Evolutionary conservation across 2,329 filamentous ascomycete species (phyloP).

Genomic region (Drechslerella coelobrocha): DNA sequence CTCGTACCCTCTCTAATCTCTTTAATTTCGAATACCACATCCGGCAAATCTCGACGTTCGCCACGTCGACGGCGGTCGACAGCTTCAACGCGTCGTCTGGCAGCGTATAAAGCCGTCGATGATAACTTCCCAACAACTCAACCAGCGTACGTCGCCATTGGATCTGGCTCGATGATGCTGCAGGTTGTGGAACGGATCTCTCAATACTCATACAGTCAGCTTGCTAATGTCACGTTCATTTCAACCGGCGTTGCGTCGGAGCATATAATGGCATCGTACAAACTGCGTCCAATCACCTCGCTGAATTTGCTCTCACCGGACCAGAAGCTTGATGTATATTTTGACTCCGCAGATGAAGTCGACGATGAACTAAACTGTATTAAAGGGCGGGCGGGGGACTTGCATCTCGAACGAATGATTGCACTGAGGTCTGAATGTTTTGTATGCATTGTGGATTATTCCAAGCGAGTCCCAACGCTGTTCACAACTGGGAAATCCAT

Average conservation of each 20-base stretch:
- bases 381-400: slow-evolving; percentile 68
- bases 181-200: slow-evolving; percentile 35
- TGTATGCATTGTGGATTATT: slow-evolving; percentile 35
- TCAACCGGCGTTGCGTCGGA: slow-evolving; percentile 40
- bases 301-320: slow-evolving; percentile 57
- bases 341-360: slow-evolving; percentile 96
- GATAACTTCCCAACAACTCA: slow-evolving; percentile 32
- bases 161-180: slow-evolving; percentile 30
- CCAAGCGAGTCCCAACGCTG: slow-evolving; percentile 34
- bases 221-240: slow-evolving; percentile 35
- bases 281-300: slow-evolving; percentile 30
- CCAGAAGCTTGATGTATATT: slow-evolving; percentile 79
- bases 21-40: slow-evolving; percentile 14
- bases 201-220: slow-evolving; percentile 18
- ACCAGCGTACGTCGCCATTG: slow-evolving; percentile 44
- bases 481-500: slow-evolving; percentile 31
- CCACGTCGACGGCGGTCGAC: slow-evolving; percentile 12
- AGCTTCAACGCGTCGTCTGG: slow-evolving; percentile 11
- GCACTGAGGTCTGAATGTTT: slow-evolving; percentile 28
- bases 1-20: slow-evolving; percentile 19
- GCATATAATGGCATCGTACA: slow-evolving; percentile 40
- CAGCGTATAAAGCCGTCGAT: slow-evolving; percentile 37
- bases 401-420: slow-evolving; percentile 37
- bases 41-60: slow-evolving; percentile 13
- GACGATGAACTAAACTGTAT: slow-evolving; percentile 95